Evolutionary conservation across 345 rosid species (phyloP), one percentile per base, ranked within the genome.

Genomic region (Eucalyptus erythrocorys): DNA sequence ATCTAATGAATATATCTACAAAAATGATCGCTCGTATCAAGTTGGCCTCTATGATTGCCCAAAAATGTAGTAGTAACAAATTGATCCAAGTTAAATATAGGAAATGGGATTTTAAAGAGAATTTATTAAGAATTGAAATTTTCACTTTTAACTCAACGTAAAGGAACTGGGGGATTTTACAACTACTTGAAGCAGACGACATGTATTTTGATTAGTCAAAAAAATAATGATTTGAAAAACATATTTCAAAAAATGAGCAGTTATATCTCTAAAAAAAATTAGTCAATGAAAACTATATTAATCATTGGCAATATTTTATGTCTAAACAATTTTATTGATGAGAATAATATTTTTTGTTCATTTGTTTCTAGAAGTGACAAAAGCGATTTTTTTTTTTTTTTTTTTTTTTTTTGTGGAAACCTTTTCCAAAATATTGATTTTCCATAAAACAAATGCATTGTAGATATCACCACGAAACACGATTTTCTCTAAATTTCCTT

Each of bases 301-400:
- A 59, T 8, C 32, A 59, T 32, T 68, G 24, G 19, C 6, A 32
- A 8, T 0, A 68, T 32, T 66, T 32, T 68, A 16, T 16, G 42
- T 15, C 79, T 8, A 68, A 68, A 68, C 5, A 66, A 5, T 32
- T 68, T 32, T 3, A 68, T 32, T 3, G 6, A 68, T 68, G 42
- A 32, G 37, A 68, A 68, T 4, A 68, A 16, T 68, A 32, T 32
- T 68, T 66, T 68, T 32, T 2, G 3, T 66, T 66, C 3, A 68
- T 68, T 68, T 0, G 1, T 32, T 66, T 68, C 34, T 32, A 17
- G 15, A 66, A 68, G 80, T 3, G 12, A 68, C 10, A 9, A 2
- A 32, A 34, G 2, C 13, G 0, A 6, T 9, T 17, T 0, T 32
- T 16, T 34, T 32, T 32, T 68, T 14, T 4, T 4, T 4, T 4